Base-by-base conservation (phyloP, 2,329 filamentous ascomycete genomes). In the Xylaria polymorpha region DNA sequence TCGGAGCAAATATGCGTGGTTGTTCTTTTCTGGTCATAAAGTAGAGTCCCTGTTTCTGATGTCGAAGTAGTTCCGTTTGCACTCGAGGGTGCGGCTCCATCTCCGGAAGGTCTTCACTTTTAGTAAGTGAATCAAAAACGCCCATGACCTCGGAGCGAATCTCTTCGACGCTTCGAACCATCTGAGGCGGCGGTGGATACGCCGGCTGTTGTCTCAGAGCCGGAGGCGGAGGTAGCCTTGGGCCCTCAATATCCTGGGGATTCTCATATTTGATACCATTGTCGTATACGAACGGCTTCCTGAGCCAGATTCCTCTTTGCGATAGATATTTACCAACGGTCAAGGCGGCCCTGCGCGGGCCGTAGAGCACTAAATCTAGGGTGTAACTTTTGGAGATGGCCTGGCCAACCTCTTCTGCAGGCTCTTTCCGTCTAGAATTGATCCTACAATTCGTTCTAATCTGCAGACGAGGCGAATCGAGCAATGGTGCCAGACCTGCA, bases 11-110 rank as follows among this genome's bases (percentile, higher is more conserved):
- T 61, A 86, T 86, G n/a, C 87, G 85, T 0, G 88, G 86, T 58
- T 88, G 87, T 80, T 98, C 95, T 71, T 93, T 92, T 22, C 88
- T 87, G 10, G 85, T 89, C 91, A 98, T 94, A 78, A 97, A 98
- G 78, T 90, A 89, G 0, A 98, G 85, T 0, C 92, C 95, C 80
- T 98, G 94, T 79, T 93, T 96, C 79, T 98, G 95, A 80, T 98
- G 95, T 67, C 87, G 86, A 50, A 98, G 88, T 20, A 98, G 82
- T 35, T 88, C 85, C 0, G 91, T 94, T 65, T 86, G 85, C 62
- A 96, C 86, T 7, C 83, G 80, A 2, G 81, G 72, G 62, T 88
- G 85, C 0, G 93, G 87, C 4, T 95, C 90, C 82, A 91, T 89
- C 72, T 91, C 87, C 0, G 92, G 92, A 7, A 98, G 83, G 68